Conservation (phyloP, 2,329 filamentous ascomycete species). For the Talaromyces sp. region DNA sequence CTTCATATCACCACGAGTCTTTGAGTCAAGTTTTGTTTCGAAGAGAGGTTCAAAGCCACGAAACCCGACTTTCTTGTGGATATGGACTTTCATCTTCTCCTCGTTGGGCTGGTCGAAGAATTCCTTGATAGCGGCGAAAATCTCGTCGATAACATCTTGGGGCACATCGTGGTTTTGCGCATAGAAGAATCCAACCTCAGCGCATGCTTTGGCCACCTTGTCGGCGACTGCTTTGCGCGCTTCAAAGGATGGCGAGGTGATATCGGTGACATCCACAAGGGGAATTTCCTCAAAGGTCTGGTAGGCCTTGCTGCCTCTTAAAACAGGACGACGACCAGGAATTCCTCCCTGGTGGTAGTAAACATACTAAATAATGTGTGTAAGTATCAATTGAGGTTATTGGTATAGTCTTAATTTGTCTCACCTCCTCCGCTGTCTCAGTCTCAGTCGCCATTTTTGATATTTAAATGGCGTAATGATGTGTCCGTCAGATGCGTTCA, state of each 20-base stretch:
- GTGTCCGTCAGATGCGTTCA: not conserved
- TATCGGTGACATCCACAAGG: not conserved
- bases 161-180: not conserved
- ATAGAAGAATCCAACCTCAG: not conserved
- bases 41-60: not conserved
- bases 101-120: not conserved
- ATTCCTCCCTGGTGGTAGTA: not conserved
- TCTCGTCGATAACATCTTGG: not conserved
- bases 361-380: not conserved
- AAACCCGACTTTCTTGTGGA: not conserved
- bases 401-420: not conserved
- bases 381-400: not conserved
- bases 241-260: not conserved
- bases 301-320: not conserved
- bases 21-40: not conserved
- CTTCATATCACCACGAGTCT: not conserved
- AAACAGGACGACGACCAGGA: not conserved
- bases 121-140: not conserved
- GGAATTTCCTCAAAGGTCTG: not conserved
- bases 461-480: not conserved
- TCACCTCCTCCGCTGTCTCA: not conserved
- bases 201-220: not conserved
- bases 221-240: not conserved
- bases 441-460: not conserved
- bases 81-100: not conserved